These are phyloP conservation scores for Xylaria nigripes DNA, from an alignment of 495 filamentous ascomycete species.

Conservation along the genomic window DNA sequence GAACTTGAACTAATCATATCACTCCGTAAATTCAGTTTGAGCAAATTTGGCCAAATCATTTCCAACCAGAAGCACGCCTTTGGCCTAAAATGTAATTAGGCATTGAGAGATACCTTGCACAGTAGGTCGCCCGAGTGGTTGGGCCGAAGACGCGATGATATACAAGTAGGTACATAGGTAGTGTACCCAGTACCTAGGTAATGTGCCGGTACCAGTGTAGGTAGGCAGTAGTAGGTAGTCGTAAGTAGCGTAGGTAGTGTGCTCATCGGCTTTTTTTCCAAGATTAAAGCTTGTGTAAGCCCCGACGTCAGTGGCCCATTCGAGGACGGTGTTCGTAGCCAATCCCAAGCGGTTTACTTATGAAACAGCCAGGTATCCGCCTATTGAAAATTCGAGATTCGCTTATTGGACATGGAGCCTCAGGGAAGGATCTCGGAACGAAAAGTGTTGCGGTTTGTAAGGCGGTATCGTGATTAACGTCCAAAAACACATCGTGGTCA, in stretches of 20 bases:
- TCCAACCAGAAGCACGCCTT: background rate
- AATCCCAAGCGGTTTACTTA: background rate
- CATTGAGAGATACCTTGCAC: background rate
- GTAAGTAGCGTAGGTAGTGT: background rate
- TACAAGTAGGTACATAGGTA: background rate
- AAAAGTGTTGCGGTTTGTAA: conserved; percentile 1
- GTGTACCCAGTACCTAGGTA: too few species aligned
- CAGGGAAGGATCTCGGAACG: background rate
- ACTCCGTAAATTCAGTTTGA: background rate
- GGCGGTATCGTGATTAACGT: background rate
- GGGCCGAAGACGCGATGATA: background rate
- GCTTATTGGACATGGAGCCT: too few species aligned
- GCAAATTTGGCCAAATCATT: background rate
- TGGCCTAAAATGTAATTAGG: background rate
- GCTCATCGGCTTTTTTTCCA: background rate
- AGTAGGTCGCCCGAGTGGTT: background rate
- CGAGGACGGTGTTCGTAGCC: background rate
- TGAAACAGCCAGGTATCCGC: background rate
- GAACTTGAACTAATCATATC: conserved; percentile 1
- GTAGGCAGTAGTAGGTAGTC: background rate
- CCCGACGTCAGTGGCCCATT: background rate
- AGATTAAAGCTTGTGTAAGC: background rate
- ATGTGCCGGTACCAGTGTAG: too few species aligned
- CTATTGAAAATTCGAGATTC: background rate
- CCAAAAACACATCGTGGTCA: background rate